These are phyloP conservation scores for Aristolochia californica DNA, from an alignment of 164 flowering plant genomes.

Conservation along the genomic window DNA sequence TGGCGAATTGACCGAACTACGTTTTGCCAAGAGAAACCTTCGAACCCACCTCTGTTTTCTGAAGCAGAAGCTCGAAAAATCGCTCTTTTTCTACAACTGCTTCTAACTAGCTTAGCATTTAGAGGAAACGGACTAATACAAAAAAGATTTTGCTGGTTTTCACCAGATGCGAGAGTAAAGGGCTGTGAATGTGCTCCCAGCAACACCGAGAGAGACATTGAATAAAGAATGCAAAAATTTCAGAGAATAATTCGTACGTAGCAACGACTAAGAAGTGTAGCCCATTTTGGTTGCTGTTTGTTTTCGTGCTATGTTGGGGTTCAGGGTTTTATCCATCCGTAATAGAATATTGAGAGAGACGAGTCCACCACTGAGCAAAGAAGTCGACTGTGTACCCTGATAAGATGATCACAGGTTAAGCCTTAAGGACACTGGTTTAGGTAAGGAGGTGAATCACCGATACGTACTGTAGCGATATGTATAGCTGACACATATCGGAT, in stretches of 20 bases:
- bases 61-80: slow-evolving; percentile 30
- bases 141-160: slow-evolving; percentile 6
- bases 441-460: too few relatives aligned
- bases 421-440: too few relatives aligned
- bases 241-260: neutral
- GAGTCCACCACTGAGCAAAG: too few relatives aligned
- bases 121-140: slow-evolving; percentile 11
- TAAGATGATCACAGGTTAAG: too few relatives aligned
- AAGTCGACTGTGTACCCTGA: too few relatives aligned
- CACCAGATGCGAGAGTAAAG: slow-evolving; percentile 9
- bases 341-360: neutral
- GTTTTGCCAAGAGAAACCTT: slow-evolving; percentile 35
- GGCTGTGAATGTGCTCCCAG: slow-evolving; percentile 18
- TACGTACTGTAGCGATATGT: too few relatives aligned
- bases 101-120: slow-evolving; percentile 12
- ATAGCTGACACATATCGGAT: too few relatives aligned
- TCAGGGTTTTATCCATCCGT: slow-evolving; percentile 7
- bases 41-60: slow-evolving; percentile 25
- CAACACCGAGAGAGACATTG: slow-evolving; percentile 22
- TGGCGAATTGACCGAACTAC: slow-evolving; percentile 34
- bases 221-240: too few relatives aligned
- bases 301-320: neutral
- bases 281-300: too few relatives aligned
- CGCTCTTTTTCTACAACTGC: slow-evolving; percentile 14
- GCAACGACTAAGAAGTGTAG: neutral